These are phyloP conservation scores for Clarireedia monteithiana DNA, from an alignment of 2,329 filamentous ascomycete species.

Conservation along the genomic window DNA sequence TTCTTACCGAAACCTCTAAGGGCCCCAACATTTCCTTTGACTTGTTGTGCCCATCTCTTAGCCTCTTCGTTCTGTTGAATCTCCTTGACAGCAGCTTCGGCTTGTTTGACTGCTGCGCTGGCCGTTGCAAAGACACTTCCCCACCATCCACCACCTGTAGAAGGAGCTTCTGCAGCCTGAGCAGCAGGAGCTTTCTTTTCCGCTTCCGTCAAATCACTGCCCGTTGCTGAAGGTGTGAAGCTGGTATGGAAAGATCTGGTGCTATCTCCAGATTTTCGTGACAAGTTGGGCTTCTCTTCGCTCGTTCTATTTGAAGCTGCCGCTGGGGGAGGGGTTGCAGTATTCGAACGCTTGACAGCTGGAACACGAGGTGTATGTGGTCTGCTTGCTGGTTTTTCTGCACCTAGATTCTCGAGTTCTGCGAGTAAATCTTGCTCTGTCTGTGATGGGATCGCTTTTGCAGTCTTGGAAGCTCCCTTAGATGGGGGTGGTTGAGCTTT, in stretches of 20 bases:
- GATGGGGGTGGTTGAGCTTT: conserved; percentile 37
- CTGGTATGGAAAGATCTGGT: conserved; percentile 62
- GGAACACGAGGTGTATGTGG: conserved; percentile 75
- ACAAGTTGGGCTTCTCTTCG: conserved; percentile 52
- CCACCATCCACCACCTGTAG: conserved; percentile 72
- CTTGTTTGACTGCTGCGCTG: conserved; percentile 77
- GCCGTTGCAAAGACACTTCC: conserved; percentile 73
- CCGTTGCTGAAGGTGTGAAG: conserved; percentile 61
- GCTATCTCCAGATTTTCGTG: conserved; percentile 72
- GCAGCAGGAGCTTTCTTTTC: conserved; percentile 45
- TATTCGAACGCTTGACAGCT: conserved; percentile 42
- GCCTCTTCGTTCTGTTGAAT: conserved; percentile 96
- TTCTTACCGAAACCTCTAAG: conserved; percentile 65
- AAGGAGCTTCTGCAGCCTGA: conserved; percentile 31
- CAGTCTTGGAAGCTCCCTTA: conserved; percentile 28
- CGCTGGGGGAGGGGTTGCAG: conserved; percentile 39
- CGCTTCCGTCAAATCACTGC: conserved; percentile 48
- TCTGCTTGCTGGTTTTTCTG: conserved; percentile 60
- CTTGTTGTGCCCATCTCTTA: conserved; percentile 90
- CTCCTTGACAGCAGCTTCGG: conserved; percentile 87
- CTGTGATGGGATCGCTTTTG: conserved; percentile 31
- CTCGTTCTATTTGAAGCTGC: conserved; percentile 42
- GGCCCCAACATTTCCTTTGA: conserved; percentile 78
- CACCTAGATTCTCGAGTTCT: conserved; percentile 68
- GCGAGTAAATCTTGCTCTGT: conserved; percentile 69